These are phyloP conservation scores for Microascus cirrosus DNA, from an alignment of 2,329 filamentous ascomycete genomes.

Conservation along the genomic window DNA sequence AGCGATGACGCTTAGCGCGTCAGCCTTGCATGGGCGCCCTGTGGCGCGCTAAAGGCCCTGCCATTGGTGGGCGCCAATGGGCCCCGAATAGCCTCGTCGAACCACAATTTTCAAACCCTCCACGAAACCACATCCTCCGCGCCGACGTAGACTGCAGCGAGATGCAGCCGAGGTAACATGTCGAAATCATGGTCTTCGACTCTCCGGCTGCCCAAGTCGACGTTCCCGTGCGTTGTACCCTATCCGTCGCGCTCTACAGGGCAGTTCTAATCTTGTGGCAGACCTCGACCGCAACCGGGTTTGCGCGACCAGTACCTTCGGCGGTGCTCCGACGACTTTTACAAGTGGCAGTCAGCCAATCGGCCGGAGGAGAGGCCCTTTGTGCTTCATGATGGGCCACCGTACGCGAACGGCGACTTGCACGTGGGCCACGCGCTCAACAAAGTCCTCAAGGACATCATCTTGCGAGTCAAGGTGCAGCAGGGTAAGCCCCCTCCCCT, in stretches of 20 bases:
- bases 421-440: conserved; percentile 94
- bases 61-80: not conserved
- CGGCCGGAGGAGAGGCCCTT: conserved; percentile 52
- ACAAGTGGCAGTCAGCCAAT: conserved; percentile 66
- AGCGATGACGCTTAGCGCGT: conserved; percentile 1
- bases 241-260: not conserved
- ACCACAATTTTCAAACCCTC: not conserved
- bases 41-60: not conserved
- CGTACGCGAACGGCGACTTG: conserved; percentile 86
- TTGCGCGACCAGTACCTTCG: conserved; percentile 50
- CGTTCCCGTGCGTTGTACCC: conserved; percentile 47
- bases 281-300: conserved; percentile 38
- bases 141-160: not conserved
- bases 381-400: conserved; percentile 86
- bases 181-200: conserved; percentile 62
- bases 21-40: conserved; percentile 5
- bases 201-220: conserved; percentile 62
- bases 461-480: conserved; percentile 69
- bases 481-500: conserved; percentile 32
- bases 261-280: conserved; percentile 14
- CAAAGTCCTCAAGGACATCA: conserved; percentile 93
- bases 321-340: conserved; percentile 77
- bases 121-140: not conserved
- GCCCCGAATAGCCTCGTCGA: not conserved
- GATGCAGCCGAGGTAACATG: conserved; percentile 16